Evolutionary conservation across 202 grass and related monocot genomes (phyloP).

Genomic region (Musa balbisiana): DNA sequence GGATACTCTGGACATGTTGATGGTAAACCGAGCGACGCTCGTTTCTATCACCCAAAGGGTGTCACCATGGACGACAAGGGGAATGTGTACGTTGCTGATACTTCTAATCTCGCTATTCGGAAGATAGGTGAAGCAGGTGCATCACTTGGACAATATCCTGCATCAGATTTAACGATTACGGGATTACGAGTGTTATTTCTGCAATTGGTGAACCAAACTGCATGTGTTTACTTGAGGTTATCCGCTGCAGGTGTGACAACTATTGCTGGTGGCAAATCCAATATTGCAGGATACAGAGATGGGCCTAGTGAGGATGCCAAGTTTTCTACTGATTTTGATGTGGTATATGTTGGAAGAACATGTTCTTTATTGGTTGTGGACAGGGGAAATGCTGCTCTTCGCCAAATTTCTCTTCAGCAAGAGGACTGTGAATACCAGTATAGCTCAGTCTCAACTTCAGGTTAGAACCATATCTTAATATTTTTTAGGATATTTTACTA

Average conservation of each 20-base stretch:
- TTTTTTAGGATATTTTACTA: not conserved
- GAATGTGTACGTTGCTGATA: slow-evolving; percentile 98
- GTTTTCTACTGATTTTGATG: slow-evolving; percentile 92
- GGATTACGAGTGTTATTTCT: not conserved
- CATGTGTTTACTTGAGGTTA: slow-evolving; percentile 11
- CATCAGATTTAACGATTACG: slow-evolving; percentile 7
- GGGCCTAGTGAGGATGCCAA: slow-evolving; percentile 97
- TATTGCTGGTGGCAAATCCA: slow-evolving; percentile 97
- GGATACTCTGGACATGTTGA: slow-evolving; percentile 85
- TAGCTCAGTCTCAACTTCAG: slow-evolving; percentile 73
- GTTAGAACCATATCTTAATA: slow-evolving; percentile 17
- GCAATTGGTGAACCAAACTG: not conserved
- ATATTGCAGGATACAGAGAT: slow-evolving; percentile 82
- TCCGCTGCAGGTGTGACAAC: slow-evolving; percentile 63
- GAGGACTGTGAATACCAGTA: slow-evolving; percentile 86
- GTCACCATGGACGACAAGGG: slow-evolving; percentile 82
- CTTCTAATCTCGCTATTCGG: slow-evolving; percentile 78
- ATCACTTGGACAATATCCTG: slow-evolving; percentile 7
- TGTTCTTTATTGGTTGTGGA: slow-evolving; percentile 86
- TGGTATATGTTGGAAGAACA: slow-evolving; percentile 81
- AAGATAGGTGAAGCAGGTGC: slow-evolving; percentile 83
- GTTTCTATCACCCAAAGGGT: slow-evolving; percentile 82
- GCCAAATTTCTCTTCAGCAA: slow-evolving; percentile 76
- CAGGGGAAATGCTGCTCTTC: slow-evolving; percentile 90
- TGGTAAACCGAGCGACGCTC: slow-evolving; percentile 83